Base-by-base conservation (phyloP, 2,329 filamentous ascomycete genomes). In the Xylaria sp. region DNA sequence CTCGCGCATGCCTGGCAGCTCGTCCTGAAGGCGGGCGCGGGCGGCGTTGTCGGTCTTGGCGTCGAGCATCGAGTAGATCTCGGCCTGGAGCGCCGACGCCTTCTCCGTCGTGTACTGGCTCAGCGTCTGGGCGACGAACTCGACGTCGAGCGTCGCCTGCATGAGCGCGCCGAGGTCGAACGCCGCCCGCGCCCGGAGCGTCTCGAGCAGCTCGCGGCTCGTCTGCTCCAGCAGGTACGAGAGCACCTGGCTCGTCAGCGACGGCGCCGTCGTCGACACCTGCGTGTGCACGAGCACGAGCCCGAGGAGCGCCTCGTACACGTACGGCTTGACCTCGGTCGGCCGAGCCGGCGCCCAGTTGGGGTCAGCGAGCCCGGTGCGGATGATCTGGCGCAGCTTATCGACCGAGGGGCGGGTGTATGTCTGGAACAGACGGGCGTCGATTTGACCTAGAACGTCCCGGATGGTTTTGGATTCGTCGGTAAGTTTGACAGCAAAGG, bases 71-170 rank as follows among this genome's bases (percentile, higher is more conserved):
- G 94, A 85, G 72, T 97, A 99, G 44, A 99, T 93, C 70, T 92
- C 86, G 63, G 89, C 89, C 75, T 97, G 94, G 13, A 90, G 81
- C 69, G 92, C 86, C 7, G 86, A 86, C 2, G 92, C 91, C 46
- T 85, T 82, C 52, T 96, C 89, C 0, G 91, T 94, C 0, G 91
- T 94, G 72, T 95, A 99, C 63, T 92, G 88, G 56, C 85, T 90
- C 29, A 99, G 81, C 4, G 93, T 97, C 76, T 99, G 94, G 1
- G 92, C 91, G 52, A 97, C 87, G 69, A 99, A 97, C 73, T 99
- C 94, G 1, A 97, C 92, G 68, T 99, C 94, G 1, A 99, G 84
- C 0, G 94, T 99, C 1, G 95, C 95, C 74, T 99, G 95, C 87
- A 97, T 96, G 46, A 99, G 83, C 6, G 90, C 88, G 4, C 88